Evolutionary conservation across 2,329 filamentous ascomycete genomes (phyloP).

Genomic region (Ceratocystis lukuohia): DNA sequence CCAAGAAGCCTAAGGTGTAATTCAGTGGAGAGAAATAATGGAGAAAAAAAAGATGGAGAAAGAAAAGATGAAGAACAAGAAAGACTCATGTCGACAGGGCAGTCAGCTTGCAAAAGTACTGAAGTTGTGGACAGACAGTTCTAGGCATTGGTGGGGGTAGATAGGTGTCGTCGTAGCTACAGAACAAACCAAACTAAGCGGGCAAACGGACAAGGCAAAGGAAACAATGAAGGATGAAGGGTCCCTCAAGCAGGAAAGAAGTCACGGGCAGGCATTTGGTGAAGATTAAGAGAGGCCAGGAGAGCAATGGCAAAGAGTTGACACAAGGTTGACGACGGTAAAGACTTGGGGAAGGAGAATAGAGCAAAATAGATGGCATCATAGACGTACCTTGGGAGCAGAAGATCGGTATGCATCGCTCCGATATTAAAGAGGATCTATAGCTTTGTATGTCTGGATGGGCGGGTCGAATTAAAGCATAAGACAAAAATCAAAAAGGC

Average conservation of each 20-base stretch:
- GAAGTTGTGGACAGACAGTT: too few species aligned
- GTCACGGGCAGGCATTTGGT: too few species aligned
- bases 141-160: too few species aligned
- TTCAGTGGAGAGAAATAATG: too few species aligned
- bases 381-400: conserved; percentile 8
- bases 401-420: conserved; percentile 10
- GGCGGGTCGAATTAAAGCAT: not conserved
- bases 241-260: too few species aligned
- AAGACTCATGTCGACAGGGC: not conserved
- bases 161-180: too few species aligned
- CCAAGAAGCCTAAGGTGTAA: not conserved
- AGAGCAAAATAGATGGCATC: not conserved
- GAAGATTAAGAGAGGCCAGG: too few species aligned
- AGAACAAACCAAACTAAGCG: too few species aligned
- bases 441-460: not conserved
- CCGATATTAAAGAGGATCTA: conserved; percentile 4
- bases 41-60: not conserved
- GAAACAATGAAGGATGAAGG: too few species aligned
- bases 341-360: not conserved
- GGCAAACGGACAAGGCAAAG: too few species aligned
- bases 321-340: too few species aligned
- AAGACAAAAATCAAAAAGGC: not conserved
- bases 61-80: not conserved
- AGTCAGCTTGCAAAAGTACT: not conserved
- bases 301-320: not conserved